These are phyloP conservation scores for Arthonia radiata DNA, from an alignment of 495 filamentous ascomycete genomes.

Conservation along the genomic window DNA sequence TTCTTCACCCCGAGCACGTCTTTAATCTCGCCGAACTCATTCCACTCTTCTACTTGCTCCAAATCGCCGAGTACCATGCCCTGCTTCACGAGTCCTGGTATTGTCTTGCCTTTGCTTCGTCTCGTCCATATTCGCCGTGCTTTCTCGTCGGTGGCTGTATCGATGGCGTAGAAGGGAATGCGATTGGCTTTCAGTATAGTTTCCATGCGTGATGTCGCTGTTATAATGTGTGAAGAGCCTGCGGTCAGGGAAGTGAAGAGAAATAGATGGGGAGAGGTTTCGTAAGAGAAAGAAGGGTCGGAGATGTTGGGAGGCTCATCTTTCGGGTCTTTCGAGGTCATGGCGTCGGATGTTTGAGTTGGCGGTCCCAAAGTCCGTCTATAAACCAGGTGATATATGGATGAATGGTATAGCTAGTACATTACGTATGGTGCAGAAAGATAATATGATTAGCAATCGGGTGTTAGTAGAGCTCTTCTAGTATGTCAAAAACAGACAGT, in stretches of 20 bases:
- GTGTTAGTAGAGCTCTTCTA: too few relatives aligned
- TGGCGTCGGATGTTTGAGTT: too few relatives aligned
- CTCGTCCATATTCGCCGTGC: slow-evolving; percentile 80
- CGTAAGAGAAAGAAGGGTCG: slow-evolving; percentile 33
- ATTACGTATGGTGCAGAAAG: too few relatives aligned
- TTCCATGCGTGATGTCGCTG: slow-evolving; percentile 81
- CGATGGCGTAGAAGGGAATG: slow-evolving; percentile 74
- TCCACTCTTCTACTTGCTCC: slow-evolving; percentile 93
- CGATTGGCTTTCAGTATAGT: slow-evolving; percentile 90
- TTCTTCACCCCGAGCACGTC: too few relatives aligned
- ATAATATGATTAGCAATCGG: too few relatives aligned
- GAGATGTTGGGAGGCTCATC: too few relatives aligned
- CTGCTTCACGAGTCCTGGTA: slow-evolving; percentile 74
- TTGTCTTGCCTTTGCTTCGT: slow-evolving; percentile 49
- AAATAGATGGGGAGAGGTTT: slow-evolving; percentile 59
- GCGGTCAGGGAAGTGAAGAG: slow-evolving; percentile 90
- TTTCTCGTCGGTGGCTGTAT: slow-evolving; percentile 77
- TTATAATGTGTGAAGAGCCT: slow-evolving; percentile 91
- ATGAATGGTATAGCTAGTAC: too few relatives aligned
- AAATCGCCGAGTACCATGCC: slow-evolving; percentile 77
- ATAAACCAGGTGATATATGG: too few relatives aligned
- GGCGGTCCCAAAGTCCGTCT: too few relatives aligned
- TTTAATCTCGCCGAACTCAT: slow-evolving; percentile 89
- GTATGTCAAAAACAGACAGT: too few relatives aligned
- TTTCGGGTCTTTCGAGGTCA: too few relatives aligned